Base-by-base conservation (phyloP, 2,329 filamentous ascomycete genomes). In the Cercospora sesami region DNA sequence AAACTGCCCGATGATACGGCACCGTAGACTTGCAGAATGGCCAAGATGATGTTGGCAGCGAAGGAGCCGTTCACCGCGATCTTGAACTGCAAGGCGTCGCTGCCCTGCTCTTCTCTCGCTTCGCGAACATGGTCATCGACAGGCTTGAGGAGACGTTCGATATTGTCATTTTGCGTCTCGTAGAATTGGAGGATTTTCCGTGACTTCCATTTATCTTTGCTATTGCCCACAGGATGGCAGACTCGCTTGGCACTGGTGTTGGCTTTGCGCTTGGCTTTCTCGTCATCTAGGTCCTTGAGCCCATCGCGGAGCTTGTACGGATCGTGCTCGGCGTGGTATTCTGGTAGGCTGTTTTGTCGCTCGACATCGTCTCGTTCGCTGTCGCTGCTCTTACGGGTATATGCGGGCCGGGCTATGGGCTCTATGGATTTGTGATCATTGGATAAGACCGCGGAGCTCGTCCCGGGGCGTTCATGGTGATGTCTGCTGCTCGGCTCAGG, bases 121-220 rank as follows among this genome's bases (percentile, higher is more conserved):
- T 93, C 90, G 39, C 90, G 89, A 18, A 91, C 85, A 80, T 98
- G 95, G 77, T 97, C 93, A 76, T 97, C 93, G 2, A 98, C 94
- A 2, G 91, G 90, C 82, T 97, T 97, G 72, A 98, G 85, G 81
- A 97, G 86, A 10, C 92, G 88, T 82, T 97, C 89, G 73, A 99
- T 99, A 74, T 92, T 94, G 78, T 94, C 92, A 78, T 99, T 99
- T 78, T 99, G 94, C 31, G 86, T 85, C 78, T 92, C 87, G 84
- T 98, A 98, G 82, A 97, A 98, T 61, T 88, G 86, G 75, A 91
- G 86, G 16, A 98, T 79, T 75, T 87, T 89, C 72, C 82, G 84
- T 14, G 85, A 79, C 72, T 80, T 75, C 71, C 79, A 69, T n/a
- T 78, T 79, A 33, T 78, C 80, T 67, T 80, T 81, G 71, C 79